A percentile compares a stretch with the other conserved stretches of the same genome.
Conservation (phyloP, 441 rosid species). For the Sinapis alba region DNA sequence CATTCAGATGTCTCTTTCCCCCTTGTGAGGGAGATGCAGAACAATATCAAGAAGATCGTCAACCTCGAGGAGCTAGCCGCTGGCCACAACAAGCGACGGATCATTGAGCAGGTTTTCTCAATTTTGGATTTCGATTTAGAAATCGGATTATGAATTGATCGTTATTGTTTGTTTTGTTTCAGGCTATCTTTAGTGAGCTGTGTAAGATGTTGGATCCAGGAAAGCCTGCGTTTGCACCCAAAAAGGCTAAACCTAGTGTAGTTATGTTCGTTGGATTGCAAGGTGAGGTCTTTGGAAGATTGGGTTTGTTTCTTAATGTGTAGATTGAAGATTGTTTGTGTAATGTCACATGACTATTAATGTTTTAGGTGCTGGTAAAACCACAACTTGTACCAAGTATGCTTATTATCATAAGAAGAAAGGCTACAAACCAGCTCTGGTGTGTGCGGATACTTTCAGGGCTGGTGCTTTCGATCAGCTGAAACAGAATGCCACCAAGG, state of each 20-base stretch:
- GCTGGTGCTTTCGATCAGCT: constrained; percentile 99
- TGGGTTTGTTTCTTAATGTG: not conserved
- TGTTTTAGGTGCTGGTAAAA: constrained; percentile 86
- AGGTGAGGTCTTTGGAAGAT: constrained; percentile 46
- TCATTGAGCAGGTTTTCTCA: constrained; percentile 73
- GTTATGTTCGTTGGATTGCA: constrained; percentile 96
- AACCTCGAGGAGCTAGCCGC: constrained; percentile 93
- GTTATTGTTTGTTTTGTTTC: not conserved
- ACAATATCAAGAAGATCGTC: constrained; percentile 84
- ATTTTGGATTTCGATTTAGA: not conserved
- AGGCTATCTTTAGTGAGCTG: constrained; percentile 90
- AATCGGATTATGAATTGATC: not conserved
- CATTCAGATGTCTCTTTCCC: constrained; percentile 90
- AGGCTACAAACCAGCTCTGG: constrained; percentile 94
- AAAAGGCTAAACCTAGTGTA: constrained; percentile 80
- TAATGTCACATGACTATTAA: not conserved
- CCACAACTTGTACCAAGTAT: constrained; percentile 94
- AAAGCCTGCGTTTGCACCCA: constrained; percentile 80
- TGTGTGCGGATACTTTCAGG: constrained; percentile 98
- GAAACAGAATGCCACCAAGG: constrained; percentile 98
- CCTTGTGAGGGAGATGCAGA: constrained; percentile 90
- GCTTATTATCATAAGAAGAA: constrained; percentile 96
- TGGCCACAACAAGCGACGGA: constrained; percentile 93
- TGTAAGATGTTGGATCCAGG: constrained; percentile 95
- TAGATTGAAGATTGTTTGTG: not conserved